Evolutionary conservation across 768 basidiomycete genomes (phyloP).

Genomic region (Termitomyces sp.): DNA sequence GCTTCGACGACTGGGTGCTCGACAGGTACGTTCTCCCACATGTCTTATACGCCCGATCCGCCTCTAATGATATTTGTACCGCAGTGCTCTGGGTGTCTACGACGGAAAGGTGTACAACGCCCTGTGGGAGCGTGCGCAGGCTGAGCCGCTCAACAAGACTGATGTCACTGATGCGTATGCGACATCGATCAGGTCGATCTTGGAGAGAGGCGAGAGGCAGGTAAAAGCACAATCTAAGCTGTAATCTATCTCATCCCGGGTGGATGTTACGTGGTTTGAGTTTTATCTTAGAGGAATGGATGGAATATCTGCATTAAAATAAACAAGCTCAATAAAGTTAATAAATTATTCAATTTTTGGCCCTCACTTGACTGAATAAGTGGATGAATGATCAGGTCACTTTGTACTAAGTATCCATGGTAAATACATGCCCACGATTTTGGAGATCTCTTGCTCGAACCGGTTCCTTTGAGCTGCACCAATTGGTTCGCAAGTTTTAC

Average conservation of each 20-base stretch:
- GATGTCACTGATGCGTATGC: slow-evolving; percentile 52
- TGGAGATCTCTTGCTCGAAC: background rate
- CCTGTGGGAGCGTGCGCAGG: slow-evolving; percentile 54
- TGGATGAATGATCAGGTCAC: background rate
- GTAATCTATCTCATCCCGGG: slow-evolving; percentile 11
- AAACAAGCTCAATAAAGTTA: background rate
- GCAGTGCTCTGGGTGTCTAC: slow-evolving; percentile 58
- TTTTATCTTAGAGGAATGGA: background rate
- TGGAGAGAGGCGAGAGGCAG: slow-evolving; percentile 39
- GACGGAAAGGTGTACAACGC: slow-evolving; percentile 65
- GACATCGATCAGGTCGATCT: slow-evolving; percentile 49
- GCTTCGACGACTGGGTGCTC: slow-evolving; percentile 70
- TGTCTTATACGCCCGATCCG: background rate
- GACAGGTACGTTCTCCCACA: slow-evolving; percentile 40
- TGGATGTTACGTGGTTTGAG: background rate
- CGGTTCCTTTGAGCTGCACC: too few species aligned
- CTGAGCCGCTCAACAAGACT: slow-evolving; percentile 52
- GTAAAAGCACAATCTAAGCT: slow-evolving; percentile 26
- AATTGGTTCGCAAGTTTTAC: background rate
- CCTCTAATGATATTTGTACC: background rate
- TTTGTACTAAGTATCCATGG: too few species aligned
- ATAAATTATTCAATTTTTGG: background rate
- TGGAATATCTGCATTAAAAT: background rate
- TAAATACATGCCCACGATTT: background rate
- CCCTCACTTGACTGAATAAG: background rate